Evolutionary conservation across 164 flowering plant species (phyloP).

Genomic region (Sextonia rubra): DNA sequence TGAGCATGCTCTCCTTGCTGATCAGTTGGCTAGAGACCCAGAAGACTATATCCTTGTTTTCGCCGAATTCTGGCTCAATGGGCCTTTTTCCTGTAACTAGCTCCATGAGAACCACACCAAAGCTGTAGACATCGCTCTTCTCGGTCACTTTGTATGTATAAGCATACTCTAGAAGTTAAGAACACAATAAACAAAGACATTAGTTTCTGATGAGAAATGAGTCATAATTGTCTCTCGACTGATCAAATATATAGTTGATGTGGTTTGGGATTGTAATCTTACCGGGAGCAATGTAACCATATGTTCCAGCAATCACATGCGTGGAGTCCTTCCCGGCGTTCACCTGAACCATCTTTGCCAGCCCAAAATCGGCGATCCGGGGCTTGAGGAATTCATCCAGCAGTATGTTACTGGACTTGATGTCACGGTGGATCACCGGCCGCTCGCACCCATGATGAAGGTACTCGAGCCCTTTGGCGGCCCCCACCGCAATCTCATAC

Average conservation of each 20-base stretch:
- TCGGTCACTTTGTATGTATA: conserved; percentile 53
- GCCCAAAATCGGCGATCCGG: conserved; percentile 64
- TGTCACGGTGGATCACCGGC: conserved; percentile 61
- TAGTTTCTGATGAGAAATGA: neutral
- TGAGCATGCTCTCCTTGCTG: conserved; percentile 25
- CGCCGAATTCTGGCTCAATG: conserved; percentile 56
- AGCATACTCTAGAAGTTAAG: conserved; percentile 45
- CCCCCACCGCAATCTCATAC: conserved; percentile 60
- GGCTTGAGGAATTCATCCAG: conserved; percentile 52
- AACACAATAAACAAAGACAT: neutral
- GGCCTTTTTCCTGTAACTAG: conserved; percentile 67
- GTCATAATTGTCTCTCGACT: neutral
- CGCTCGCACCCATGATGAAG: conserved; percentile 63
- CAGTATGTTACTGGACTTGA: conserved; percentile 66
- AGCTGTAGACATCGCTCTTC: conserved; percentile 80
- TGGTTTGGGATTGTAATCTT: neutral
- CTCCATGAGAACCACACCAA: conserved; percentile 76
- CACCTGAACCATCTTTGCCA: conserved; percentile 44
- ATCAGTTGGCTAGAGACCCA: conserved; percentile 42
- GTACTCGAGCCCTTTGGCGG: conserved; percentile 77
- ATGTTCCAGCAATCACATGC: conserved; percentile 51
- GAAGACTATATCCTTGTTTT: conserved; percentile 53
- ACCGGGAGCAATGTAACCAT: conserved; percentile 83
- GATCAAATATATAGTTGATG: neutral
- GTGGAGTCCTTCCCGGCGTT: conserved; percentile 28